Percentiles rank a stretch among this genome's conserved stretches.
These are phyloP conservation scores for Colletotrichum sp. DNA, from an alignment of 2,329 filamentous ascomycete species.

Conservation along the genomic window DNA sequence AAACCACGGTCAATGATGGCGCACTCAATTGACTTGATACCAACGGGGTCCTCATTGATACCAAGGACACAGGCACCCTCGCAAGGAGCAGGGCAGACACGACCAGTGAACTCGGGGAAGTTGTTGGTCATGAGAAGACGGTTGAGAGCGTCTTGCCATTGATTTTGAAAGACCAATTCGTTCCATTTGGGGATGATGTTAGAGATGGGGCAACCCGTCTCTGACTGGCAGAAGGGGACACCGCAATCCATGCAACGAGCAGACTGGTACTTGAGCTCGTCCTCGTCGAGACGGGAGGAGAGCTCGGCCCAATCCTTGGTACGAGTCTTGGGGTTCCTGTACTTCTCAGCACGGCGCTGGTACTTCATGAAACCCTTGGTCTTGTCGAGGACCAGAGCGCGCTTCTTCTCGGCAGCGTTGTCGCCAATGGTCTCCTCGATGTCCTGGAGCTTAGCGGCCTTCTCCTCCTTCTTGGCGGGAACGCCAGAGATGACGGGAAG, in stretches of 20 bases:
- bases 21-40: constrained; percentile 98
- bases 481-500: constrained; percentile 78
- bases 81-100: constrained; percentile 95
- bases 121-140: constrained; percentile 96
- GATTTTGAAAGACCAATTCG: constrained; percentile 74
- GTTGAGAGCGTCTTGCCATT: constrained; percentile 93
- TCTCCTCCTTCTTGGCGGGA: constrained; percentile 67
- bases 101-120: constrained; percentile 97
- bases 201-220: constrained; percentile 92
- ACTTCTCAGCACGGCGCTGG: constrained; percentile 90
- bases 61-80: constrained; percentile 95
- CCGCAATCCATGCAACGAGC: constrained; percentile 99
- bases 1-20: constrained; percentile 98
- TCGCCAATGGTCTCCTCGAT: constrained; percentile 93
- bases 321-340: constrained; percentile 81
- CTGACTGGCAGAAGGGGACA: constrained; percentile 97
- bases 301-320: constrained; percentile 95
- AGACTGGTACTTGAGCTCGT: constrained; percentile 95
- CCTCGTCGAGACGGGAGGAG: constrained; percentile 84
- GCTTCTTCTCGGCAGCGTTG: constrained; percentile 85
- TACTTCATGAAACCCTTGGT: constrained; percentile 98
- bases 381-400: constrained; percentile 93
- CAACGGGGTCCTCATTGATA: constrained; percentile 96
- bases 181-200: constrained; percentile 99
- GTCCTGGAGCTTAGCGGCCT: constrained; percentile 74